These are phyloP conservation scores for Panaeolus papilionaceus DNA, from an alignment of 768 basidiomycete species.

Conservation along the genomic window DNA sequence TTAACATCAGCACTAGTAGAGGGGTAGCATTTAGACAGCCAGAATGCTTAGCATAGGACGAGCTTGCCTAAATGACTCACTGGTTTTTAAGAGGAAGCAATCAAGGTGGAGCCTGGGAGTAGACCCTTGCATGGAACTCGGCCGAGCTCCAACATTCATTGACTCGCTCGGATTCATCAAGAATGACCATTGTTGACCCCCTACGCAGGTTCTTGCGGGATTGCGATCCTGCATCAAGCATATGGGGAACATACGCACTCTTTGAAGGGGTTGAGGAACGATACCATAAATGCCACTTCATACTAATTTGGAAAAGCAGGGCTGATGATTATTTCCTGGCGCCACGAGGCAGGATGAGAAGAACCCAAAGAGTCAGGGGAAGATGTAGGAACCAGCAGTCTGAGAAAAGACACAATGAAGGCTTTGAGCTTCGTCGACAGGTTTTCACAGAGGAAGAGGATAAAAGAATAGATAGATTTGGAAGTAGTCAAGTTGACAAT, in stretches of 20 bases:
- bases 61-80: background rate
- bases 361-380: background rate
- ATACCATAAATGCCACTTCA: background rate
- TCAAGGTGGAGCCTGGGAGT: background rate
- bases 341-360: slow-evolving; percentile 10
- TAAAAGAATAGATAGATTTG: slow-evolving; percentile 13
- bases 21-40: background rate
- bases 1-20: background rate
- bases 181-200: background rate
- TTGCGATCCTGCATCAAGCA: slow-evolving; percentile 4
- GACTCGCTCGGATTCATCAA: background rate
- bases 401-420: slow-evolving; percentile 2
- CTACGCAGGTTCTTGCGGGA: background rate
- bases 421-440: background rate
- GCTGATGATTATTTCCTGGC: background rate
- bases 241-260: background rate
- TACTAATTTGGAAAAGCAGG: background rate
- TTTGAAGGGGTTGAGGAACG: background rate
- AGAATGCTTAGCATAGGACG: background rate
- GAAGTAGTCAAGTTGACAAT: slow-evolving; percentile 8
- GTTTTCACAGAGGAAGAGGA: background rate
- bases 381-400: background rate
- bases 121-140: background rate
- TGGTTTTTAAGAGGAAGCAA: background rate
- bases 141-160: slow-evolving; percentile 2